Evolutionary conservation across 2,329 filamentous ascomycete species (phyloP), one percentile per base, ranked within the genome.

Genomic region (Botrytis sinoallii): DNA sequence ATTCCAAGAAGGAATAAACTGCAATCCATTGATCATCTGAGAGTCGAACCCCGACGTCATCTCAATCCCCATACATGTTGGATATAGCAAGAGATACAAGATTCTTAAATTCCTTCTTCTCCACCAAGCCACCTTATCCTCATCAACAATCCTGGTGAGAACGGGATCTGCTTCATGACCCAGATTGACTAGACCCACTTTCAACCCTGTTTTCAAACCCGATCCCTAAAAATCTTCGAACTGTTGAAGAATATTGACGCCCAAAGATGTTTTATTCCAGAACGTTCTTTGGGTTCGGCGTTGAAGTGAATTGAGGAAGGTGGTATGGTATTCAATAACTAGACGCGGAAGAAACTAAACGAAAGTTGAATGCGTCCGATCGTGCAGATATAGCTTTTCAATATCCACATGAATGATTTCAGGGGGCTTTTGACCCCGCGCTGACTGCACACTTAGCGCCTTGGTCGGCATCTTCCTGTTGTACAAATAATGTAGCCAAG

Each of bases 41-140:
- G 85, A 86, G 76, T 88, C 86, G 73, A 88, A 88, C 0, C 86
- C 86, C 22, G 85, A 86, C 0, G 86, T 88, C 63, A 86, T 86
- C 78, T 88, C 86, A 66, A 88, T 85, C 64, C 86, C 86, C 79
- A 88, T 85, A 78, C 85, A 87, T 35, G 85, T 84, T 16, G 85
- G 84, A 55, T 88, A 79, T 48, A 84, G 79, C 61, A 78, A 79
- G 25, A 84, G 55, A 75, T 84, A 84, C 78, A 84, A 79, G 52
- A 79, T 46, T 66, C 82, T 78, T 22, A 83, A 77, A 74, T 84
- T 83, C 29, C 73, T 76, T 73, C 84, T 84, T 73, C 77, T 79
- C 73, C 82, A 84, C 83, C 83, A 84, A 70, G 80, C 77, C 16
- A 82, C 78, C 52, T 76, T 80, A 75, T 85, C 84, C 71, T 82